Percentiles rank a stretch among this genome's conserved stretches.
phyloP scores from a whole-genome alignment of 2,329 filamentous ascomycete species.

The Bipolaris victoriae region DNA sequence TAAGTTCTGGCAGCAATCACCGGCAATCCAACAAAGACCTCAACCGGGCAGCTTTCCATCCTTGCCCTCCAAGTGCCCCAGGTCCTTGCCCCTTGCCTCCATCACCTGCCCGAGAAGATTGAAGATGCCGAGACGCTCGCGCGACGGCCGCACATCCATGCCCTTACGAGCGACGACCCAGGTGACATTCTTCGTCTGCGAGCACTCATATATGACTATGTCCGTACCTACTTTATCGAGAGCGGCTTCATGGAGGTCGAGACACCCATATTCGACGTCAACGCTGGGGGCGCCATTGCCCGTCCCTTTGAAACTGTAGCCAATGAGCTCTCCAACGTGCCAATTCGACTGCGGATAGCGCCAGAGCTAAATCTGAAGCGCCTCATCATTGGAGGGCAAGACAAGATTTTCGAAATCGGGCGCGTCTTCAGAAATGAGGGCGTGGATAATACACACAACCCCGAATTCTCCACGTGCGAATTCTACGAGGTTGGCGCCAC shows the following conservation, averaged over 20 bases:
- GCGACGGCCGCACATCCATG: slow-evolving; percentile 82
- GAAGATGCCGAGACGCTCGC: slow-evolving; percentile 74
- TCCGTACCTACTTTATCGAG: slow-evolving; percentile 75
- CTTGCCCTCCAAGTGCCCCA: slow-evolving; percentile 70
- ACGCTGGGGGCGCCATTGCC: slow-evolving; percentile 85
- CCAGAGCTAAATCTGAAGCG: slow-evolving; percentile 96
- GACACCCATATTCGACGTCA: slow-evolving; percentile 83
- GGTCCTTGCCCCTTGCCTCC: slow-evolving; percentile 77
- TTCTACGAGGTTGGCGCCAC: slow-evolving; percentile 90
- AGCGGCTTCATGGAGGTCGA: slow-evolving; percentile 83
- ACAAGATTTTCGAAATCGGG: slow-evolving; percentile 91
- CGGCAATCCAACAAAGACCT: slow-evolving; percentile 72
- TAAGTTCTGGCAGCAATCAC: slow-evolving; percentile 60
- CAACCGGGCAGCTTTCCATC: slow-evolving; percentile 77
- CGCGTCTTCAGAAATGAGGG: slow-evolving; percentile 93
- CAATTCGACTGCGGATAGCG: slow-evolving; percentile 82
- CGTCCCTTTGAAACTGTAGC: slow-evolving; percentile 83
- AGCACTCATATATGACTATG: slow-evolving; percentile 72
- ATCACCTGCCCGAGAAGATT: slow-evolving; percentile 75
- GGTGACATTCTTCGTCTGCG: slow-evolving; percentile 75
- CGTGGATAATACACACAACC: slow-evolving; percentile 76
- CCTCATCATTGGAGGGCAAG: slow-evolving; percentile 84
- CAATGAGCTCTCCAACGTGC: slow-evolving; percentile 74
- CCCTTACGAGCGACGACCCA: slow-evolving; percentile 74
- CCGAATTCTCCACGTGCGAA: slow-evolving; percentile 96